Base-by-base conservation (phyloP, 2,329 filamentous ascomycete species). In the Colletotrichum limetticola region DNA sequence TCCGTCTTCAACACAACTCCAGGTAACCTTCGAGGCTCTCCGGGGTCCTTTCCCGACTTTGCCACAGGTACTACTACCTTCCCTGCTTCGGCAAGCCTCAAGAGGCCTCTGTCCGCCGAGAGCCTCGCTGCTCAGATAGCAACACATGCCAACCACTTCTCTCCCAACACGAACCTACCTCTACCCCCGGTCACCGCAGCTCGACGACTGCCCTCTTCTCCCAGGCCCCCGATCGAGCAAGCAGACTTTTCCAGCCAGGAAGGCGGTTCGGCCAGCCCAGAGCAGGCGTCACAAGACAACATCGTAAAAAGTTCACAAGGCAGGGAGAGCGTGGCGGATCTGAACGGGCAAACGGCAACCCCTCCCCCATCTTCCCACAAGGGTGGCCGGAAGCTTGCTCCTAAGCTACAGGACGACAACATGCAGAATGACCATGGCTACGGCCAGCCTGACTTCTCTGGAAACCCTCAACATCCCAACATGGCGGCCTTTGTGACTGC, bases 1-100 rank as follows among this genome's bases (percentile, higher is more conserved):
- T 91, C 90, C 74, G 89, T 91, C 78, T 91, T 92, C 84, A 90
- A 91, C 82, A 83, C 86, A n/a, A 91, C 90, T 9, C 90, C 90
- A 19, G 90, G 88, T 60, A 89, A 90, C 78, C 83, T 91, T 67
- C 84, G 84, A 77, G 86, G 83, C 66, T 80, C 83, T 56, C 83
- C 85, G 69, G 83, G 79, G 71, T 79, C 82, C 16, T 89, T 88
- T 78, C 77, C 82, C 75, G 86, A 88, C 76, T 86, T 86, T 77
- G 77, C 80, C 24, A 78, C 78, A 75, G 30, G 37, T 42, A 16
- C 57, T 4, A 81, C 77, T 67, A 83, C 79, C 74, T 79, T 52
- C 82, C 84, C 16, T 82, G 82, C 69, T 24, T 78, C 81, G 60
- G 72, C 80, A 55, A 76, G 80, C 24, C 85, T 87, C 74, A 90